Evolutionary conservation across 495 filamentous ascomycete species (phyloP), one percentile per base, ranked within the genome.

Genomic region (Neurospora sublineolata): DNA sequence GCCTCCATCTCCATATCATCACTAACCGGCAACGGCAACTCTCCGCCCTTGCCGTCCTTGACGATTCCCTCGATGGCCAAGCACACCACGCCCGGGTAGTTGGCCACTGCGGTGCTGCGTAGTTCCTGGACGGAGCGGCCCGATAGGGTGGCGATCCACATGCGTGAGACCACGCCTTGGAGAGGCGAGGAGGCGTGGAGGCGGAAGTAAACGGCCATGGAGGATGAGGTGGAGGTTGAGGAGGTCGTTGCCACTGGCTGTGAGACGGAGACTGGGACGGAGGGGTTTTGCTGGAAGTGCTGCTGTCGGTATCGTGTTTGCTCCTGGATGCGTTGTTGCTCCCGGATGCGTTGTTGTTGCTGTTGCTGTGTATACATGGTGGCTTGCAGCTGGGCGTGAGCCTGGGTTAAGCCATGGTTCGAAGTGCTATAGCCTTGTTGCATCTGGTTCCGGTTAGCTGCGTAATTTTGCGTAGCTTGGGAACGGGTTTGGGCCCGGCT

Each of bases 61-160:
- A 91, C 84, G 14, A 92, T 75, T 3, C 91, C 92, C 75, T 93
- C 87, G 33, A 93, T 84, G 42, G 82, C 85, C 39, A 82, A 78
- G 38, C 91, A 85, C 36, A 84, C 72, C 0, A 84, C 81, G 37
- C 86, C 86, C 7, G 87, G 85, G 75, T 86, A 87, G 69, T 86
- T 89, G 2, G 80, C 79, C n/a, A 80, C 76, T 12, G 89, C 88
- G 2, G 89, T 75, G 18, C 79, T 80, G 4, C 86, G 82, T 52
- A 93, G 73, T 69, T 88, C 89, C 18, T 81, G 78, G 4, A 93
- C 73, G 6, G 89, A 87, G 12, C 85, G 82, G 0, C 83, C 78
- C 6, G 79, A 46, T 44, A 93, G 77, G 14, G 88, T 88, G 12
- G 83, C 85, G 38, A 91, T 83, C 92, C 92, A 94, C 36, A 89